A percentile compares a stretch with the other conserved stretches of the same genome.
phyloP scores from a whole-genome alignment of 768 basidiomycete genomes.

The Mycena haematopus region DNA sequence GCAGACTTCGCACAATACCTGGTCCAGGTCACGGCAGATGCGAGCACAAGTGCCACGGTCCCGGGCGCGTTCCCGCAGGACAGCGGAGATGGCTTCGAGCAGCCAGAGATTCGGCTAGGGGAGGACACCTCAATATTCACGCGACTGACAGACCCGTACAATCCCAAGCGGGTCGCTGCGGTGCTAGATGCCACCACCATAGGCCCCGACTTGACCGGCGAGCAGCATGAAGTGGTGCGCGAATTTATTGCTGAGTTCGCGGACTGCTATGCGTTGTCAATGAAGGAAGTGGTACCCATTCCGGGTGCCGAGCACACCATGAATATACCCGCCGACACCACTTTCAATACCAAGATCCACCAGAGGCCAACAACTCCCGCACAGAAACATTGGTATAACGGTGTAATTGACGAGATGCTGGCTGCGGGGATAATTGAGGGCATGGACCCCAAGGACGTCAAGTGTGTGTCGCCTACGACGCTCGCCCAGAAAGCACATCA shows the following conservation, averaged over 20 bases:
- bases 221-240: slow-evolving; percentile 4
- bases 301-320: slow-evolving; percentile 19
- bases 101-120: not conserved
- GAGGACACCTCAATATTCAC: not conserved
- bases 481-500: too few species aligned
- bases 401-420: slow-evolving; percentile 16
- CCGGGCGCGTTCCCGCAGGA: too few species aligned
- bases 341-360: slow-evolving; percentile 2
- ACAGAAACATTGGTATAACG: slow-evolving; percentile 17
- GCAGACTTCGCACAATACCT: not conserved
- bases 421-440: slow-evolving; percentile 8
- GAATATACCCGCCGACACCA: slow-evolving; percentile 6
- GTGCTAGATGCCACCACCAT: slow-evolving; percentile 29
- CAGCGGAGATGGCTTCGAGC: not conserved
- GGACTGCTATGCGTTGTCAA: slow-evolving; percentile 28
- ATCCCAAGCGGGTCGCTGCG: slow-evolving; percentile 28
- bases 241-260: slow-evolving; percentile 20
- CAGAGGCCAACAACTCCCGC: slow-evolving; percentile 15
- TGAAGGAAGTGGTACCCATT: slow-evolving; percentile 25
- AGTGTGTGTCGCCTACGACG: too few species aligned
- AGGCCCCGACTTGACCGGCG: slow-evolving; percentile 30
- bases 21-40: slow-evolving; percentile 2
- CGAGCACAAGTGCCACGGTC: too few species aligned
- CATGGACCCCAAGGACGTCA: slow-evolving; percentile 1
- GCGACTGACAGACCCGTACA: slow-evolving; percentile 26